Evolutionary conservation across 768 basidiomycete genomes (phyloP).

Genomic region (Naematelia encephala): DNA sequence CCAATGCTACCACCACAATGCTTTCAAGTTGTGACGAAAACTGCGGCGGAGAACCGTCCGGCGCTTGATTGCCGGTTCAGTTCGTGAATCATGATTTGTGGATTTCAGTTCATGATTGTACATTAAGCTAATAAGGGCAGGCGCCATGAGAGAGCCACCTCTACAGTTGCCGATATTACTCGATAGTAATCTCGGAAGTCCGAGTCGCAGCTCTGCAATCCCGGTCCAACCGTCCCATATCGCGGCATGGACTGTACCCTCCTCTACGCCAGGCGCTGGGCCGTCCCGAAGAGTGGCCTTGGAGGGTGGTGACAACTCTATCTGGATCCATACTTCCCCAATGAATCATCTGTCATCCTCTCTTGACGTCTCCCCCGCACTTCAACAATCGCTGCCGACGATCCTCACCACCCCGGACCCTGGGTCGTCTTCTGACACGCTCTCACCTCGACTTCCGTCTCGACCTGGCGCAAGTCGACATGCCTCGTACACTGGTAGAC

Average conservation of each 20-base stretch:
- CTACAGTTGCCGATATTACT: slow-evolving; percentile 26
- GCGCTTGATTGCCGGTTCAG: neutral
- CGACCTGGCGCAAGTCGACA: slow-evolving; percentile 8
- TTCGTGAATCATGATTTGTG: too few species aligned
- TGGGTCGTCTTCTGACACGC: slow-evolving; percentile 1
- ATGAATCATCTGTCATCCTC: neutral
- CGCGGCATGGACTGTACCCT: slow-evolving; percentile 22
- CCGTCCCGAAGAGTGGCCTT: slow-evolving; percentile 24
- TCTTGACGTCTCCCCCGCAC: neutral
- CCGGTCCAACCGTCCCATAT: slow-evolving; percentile 31
- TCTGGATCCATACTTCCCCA: slow-evolving; percentile 25
- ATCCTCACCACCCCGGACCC: slow-evolving; percentile 7
- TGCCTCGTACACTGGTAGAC: slow-evolving; percentile 16
- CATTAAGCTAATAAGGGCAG: neutral
- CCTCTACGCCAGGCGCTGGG: slow-evolving; percentile 16
- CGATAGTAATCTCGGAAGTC: slow-evolving; percentile 5
- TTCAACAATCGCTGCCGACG: slow-evolving; percentile 7
- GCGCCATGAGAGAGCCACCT: slow-evolving; percentile 7
- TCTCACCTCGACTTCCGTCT: slow-evolving; percentile 4
- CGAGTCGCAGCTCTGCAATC: slow-evolving; percentile 3
- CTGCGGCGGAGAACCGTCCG: too few species aligned
- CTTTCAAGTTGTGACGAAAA: too few species aligned
- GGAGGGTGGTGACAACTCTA: slow-evolving; percentile 27
- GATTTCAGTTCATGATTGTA: too few species aligned
- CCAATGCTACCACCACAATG: too few species aligned